Conservation (phyloP, 2,329 filamentous ascomycete genomes). For the Paecilomyces dactylethromorphus region DNA sequence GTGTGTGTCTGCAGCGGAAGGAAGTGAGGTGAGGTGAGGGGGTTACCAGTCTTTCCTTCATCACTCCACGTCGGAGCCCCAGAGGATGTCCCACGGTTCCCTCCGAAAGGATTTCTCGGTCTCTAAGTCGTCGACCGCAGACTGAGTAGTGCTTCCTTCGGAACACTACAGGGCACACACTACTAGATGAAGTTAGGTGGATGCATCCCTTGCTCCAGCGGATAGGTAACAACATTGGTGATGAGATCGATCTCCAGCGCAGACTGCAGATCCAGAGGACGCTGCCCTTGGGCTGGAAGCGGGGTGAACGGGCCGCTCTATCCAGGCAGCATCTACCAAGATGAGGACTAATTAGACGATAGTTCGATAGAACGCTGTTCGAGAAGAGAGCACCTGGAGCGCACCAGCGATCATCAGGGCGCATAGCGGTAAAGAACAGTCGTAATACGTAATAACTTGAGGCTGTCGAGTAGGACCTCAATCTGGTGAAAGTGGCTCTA, state of each 20-base stretch:
- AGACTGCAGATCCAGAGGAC: slow-evolving; percentile 8
- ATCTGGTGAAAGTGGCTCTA: neutral
- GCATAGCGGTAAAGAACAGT: neutral
- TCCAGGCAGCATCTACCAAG: neutral
- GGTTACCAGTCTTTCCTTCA: neutral
- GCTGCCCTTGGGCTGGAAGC: slow-evolving; percentile 27
- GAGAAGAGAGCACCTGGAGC: neutral
- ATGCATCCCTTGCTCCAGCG: neutral
- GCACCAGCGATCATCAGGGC: neutral
- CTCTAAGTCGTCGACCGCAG: neutral
- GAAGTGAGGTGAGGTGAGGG: neutral
- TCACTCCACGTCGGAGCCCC: neutral
- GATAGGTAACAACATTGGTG: neutral
- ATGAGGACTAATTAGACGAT: neutral
- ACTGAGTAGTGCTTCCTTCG: neutral
- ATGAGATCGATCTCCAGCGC: neutral
- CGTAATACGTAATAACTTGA: neutral
- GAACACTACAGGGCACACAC: neutral
- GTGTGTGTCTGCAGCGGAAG: neutral
- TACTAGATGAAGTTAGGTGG: neutral
- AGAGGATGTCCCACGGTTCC: neutral
- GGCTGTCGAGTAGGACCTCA: neutral
- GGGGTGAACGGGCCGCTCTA: slow-evolving; percentile 25
- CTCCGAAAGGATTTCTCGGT: neutral
- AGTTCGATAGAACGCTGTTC: neutral